Percentiles rank a stretch among this genome's conserved stretches.
phyloP scores from a whole-genome alignment of 2,329 filamentous ascomycete species.

The Fusarium transvaalense region DNA sequence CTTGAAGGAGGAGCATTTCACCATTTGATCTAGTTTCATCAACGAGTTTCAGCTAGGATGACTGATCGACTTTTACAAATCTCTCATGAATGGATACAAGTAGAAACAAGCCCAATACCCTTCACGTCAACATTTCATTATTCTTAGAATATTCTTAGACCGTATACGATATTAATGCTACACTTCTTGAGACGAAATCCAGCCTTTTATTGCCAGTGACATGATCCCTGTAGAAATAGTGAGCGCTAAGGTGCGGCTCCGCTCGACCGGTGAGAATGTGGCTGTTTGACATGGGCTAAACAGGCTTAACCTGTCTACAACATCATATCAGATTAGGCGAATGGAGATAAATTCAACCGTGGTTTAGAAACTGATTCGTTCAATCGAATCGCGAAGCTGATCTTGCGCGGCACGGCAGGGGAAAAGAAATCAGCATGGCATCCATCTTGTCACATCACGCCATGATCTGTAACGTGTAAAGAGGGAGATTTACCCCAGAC shows the following conservation, averaged over 20 bases:
- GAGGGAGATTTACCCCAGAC: not conserved
- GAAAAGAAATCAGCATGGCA: not conserved
- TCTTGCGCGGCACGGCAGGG: not conserved
- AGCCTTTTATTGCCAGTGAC: not conserved
- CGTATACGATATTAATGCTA: constrained; percentile 12
- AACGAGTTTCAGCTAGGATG: not conserved
- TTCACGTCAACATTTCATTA: not conserved
- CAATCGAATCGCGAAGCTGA: not conserved
- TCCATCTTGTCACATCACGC: too few species aligned
- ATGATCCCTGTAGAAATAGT: constrained; percentile 4
- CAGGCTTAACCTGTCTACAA: not conserved
- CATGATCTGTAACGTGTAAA: not conserved
- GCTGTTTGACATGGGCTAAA: not conserved
- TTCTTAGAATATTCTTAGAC: constrained; percentile 10
- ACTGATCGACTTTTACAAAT: not conserved
- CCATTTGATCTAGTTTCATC: not conserved
- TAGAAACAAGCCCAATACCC: too few species aligned
- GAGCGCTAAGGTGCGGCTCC: constrained; percentile 28
- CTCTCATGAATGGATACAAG: not conserved
- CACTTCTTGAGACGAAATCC: not conserved
- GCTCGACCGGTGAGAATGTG: constrained; percentile 23
- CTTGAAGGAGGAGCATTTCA: constrained; percentile 41
- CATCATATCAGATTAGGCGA: not conserved
- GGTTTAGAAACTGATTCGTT: not conserved
- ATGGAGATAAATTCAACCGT: too few species aligned